Base-by-base conservation (phyloP, 805 yeast species). In the Ogataea corticis region DNA sequence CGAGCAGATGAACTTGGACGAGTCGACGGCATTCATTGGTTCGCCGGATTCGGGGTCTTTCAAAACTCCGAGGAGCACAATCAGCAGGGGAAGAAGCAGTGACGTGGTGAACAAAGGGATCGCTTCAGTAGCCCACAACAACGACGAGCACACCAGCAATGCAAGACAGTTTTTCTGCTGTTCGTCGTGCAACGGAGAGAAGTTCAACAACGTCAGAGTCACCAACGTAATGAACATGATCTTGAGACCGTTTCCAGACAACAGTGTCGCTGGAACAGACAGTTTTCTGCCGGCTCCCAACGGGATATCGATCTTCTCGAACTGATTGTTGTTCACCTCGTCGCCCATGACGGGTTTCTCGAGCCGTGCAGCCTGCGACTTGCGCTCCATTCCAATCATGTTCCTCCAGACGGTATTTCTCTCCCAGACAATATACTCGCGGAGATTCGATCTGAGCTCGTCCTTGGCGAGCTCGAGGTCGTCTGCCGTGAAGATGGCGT, bases 341-440 rank as follows among this genome's bases (percentile, higher is more conserved):
- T 57, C 57, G 21, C 55, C 56, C n/a, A 45, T 34, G 36, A 54
- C 61, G 46, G 54, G 53, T 55, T 54, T 64, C 56, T 63, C 28
- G 9, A 75, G 64, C 38, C 69, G 51, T 2, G 91, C 90, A 16
- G 88, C 89, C 57, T 90, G 92, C 0, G 91, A 73, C 57, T 87
- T 87, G 55, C 96, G 77, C 63, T 91, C 97, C 56, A 91, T 67
- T 17, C 94, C 92, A 62, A 92, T 85, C 85, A 92, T 83, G 65
- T 92, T 97, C 62, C 94, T 83, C 99, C 99, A 92, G 23, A 92
- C 97, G 0, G 97, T 92, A 63, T 90, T 90, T 65, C 99, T 78
- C 68, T 92, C 98, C 95, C 97, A 92, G 15, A 91, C 96, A 29
- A 92, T 87, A 64, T 92, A 96, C 58, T 92, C 99, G 52, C 97